phyloP scores from a whole-genome alignment of 1,139 yeast genomes.

The Candida sp. region DNA sequence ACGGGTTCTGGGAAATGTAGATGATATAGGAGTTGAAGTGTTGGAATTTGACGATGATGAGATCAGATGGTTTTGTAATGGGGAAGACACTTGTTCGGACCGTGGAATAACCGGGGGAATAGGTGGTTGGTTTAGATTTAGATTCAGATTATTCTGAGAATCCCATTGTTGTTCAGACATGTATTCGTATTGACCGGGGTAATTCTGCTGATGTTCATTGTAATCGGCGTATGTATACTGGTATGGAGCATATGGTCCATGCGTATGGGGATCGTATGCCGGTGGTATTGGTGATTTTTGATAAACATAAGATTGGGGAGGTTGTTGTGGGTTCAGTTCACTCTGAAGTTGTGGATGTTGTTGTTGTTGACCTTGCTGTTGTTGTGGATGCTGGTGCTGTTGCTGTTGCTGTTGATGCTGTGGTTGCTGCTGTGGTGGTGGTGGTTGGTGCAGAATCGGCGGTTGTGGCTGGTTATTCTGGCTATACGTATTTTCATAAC shows the following conservation, averaged over 20 bases:
- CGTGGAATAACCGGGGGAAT: neutral
- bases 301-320: neutral
- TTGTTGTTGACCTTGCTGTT: constrained; percentile 4
- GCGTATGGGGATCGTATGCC: neutral
- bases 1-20: neutral
- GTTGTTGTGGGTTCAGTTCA: constrained; percentile 9
- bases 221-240: neutral
- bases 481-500: neutral
- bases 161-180: neutral
- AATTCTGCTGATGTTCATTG: neutral
- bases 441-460: constrained; percentile 7
- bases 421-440: constrained; percentile 4
- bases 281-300: neutral
- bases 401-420: constrained; percentile 5
- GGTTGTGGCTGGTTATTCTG: constrained; percentile 8
- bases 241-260: neutral
- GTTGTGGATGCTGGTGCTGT: constrained; percentile 2
- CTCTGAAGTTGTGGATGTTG: constrained; percentile 8
- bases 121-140: neutral
- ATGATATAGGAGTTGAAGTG: neutral
- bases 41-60: neutral
- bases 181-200: neutral
- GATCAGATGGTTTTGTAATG: neutral
- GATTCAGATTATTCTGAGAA: neutral
- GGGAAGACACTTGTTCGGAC: neutral